Evolutionary conservation across 2,329 filamentous ascomycete genomes (phyloP).

Genomic region (Dactylella cylindrospora): DNA sequence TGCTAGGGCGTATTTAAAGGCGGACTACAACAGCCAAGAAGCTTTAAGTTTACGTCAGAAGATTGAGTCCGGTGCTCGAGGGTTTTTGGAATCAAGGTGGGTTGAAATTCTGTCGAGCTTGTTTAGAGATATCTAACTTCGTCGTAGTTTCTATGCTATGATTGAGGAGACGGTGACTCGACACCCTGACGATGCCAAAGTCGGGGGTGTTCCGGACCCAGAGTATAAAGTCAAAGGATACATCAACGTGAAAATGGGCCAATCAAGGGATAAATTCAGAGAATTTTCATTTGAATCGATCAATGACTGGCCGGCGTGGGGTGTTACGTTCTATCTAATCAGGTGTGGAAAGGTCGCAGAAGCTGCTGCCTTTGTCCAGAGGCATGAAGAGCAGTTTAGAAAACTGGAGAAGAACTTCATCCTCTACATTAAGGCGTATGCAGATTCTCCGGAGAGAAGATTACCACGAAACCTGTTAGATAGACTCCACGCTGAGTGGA

Average conservation of each 20-base stretch:
- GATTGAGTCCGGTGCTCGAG: constrained; percentile 47
- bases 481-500: constrained; percentile 86
- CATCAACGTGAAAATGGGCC: constrained; percentile 56
- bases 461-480: constrained; percentile 78
- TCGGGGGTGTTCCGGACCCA: constrained; percentile 83
- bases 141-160: constrained; percentile 65
- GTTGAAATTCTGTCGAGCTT: constrained; percentile 44
- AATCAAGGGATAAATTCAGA: constrained; percentile 46
- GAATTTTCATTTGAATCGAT: constrained; percentile 48
- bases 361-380: constrained; percentile 80
- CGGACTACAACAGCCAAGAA: constrained; percentile 46
- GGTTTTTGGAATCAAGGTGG: constrained; percentile 49
- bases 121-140: constrained; percentile 15
- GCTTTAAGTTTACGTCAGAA: constrained; percentile 46
- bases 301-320: constrained; percentile 62
- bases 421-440: constrained; percentile 80
- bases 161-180: constrained; percentile 76
- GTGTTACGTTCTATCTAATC: constrained; percentile 86
- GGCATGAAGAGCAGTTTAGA: constrained; percentile 76
- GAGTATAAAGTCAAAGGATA: constrained; percentile 91
- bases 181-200: constrained; percentile 82
- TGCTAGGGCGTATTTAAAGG: constrained; percentile 46
- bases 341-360: constrained; percentile 81
- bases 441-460: constrained; percentile 70
- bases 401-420: constrained; percentile 89